Conservation (phyloP, 2,329 filamentous ascomycete genomes). For the Cladosporium velox region DNA sequence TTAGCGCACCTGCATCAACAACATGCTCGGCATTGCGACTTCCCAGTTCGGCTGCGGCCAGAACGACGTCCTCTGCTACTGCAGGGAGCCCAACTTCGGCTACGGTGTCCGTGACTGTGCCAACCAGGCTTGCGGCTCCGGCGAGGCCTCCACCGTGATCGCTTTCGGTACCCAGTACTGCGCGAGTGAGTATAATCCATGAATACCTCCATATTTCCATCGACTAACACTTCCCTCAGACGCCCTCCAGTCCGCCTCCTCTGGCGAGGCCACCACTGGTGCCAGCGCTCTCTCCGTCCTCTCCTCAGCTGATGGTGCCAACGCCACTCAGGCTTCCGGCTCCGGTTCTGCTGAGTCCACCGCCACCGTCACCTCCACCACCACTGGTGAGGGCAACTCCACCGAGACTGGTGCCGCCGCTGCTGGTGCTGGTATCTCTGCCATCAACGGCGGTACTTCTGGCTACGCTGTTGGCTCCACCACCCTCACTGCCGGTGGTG, state of each 20-base stretch:
- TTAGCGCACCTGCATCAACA: constrained; percentile 40
- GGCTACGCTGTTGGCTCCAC: constrained; percentile 24
- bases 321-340: constrained; percentile 12
- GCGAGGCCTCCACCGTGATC: constrained; percentile 36
- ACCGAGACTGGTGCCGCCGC: constrained; percentile 19
- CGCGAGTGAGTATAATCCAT: constrained; percentile 26
- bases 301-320: constrained; percentile 21
- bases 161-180: constrained; percentile 40
- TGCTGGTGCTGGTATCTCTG: constrained; percentile 20
- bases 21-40: constrained; percentile 39
- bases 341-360: constrained; percentile 3
- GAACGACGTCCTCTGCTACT: constrained; percentile 40
- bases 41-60: constrained; percentile 34
- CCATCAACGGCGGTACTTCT: constrained; percentile 19
- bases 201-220: background rate
- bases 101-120: constrained; percentile 44
- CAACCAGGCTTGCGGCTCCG: constrained; percentile 36
- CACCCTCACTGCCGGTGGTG: constrained; percentile 25
- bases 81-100: constrained; percentile 39
- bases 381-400: constrained; percentile 14
- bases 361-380: constrained; percentile 17
- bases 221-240: background rate
- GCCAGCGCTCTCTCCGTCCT: constrained; percentile 22
- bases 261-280: constrained; percentile 20
- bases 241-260: constrained; percentile 17